A percentile compares a stretch with the other conserved stretches of the same genome.
These are phyloP conservation scores for Vaccinium vitisidaea DNA, from an alignment of 148 eudicot species.

Conservation along the genomic window DNA sequence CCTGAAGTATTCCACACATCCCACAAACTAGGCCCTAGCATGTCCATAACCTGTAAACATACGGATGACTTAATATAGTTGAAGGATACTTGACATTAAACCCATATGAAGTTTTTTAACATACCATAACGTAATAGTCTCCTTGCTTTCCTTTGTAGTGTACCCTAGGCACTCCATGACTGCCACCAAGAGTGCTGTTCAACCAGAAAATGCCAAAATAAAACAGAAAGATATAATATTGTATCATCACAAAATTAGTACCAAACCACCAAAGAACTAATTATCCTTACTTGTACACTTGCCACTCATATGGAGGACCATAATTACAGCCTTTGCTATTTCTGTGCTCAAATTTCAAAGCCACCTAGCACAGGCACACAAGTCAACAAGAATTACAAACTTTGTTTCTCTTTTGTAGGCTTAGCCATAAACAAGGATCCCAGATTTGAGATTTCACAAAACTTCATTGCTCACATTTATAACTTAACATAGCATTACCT, in stretches of 20 bases:
- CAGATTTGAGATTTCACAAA: neutral
- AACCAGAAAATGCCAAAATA: slow-evolving; percentile 17
- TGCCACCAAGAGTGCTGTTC: slow-evolving; percentile 81
- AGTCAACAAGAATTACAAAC: neutral
- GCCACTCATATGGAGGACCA: slow-evolving; percentile 97
- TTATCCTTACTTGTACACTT: slow-evolving; percentile 75
- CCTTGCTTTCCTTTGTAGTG: slow-evolving; percentile 91
- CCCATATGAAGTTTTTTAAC: slow-evolving; percentile 4
- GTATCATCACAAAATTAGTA: neutral
- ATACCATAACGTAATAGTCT: slow-evolving; percentile 87
- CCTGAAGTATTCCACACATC: slow-evolving; percentile 95
- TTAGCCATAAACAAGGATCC: neutral
- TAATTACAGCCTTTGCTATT: slow-evolving; percentile 92
- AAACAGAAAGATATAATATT: neutral
- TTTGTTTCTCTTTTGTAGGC: neutral
- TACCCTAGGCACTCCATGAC: slow-evolving; percentile 86
- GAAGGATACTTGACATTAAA: neutral
- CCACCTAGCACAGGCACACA: slow-evolving; percentile 47
- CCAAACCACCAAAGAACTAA: neutral
- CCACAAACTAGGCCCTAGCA: slow-evolving; percentile 96
- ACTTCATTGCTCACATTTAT: neutral
- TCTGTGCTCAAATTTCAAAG: slow-evolving; percentile 84
- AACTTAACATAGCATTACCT: slow-evolving; percentile 41
- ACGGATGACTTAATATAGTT: neutral
- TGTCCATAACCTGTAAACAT: slow-evolving; percentile 80